Base-by-base conservation (phyloP, 257 asterid species). In the Scutellaria galericulata region DNA sequence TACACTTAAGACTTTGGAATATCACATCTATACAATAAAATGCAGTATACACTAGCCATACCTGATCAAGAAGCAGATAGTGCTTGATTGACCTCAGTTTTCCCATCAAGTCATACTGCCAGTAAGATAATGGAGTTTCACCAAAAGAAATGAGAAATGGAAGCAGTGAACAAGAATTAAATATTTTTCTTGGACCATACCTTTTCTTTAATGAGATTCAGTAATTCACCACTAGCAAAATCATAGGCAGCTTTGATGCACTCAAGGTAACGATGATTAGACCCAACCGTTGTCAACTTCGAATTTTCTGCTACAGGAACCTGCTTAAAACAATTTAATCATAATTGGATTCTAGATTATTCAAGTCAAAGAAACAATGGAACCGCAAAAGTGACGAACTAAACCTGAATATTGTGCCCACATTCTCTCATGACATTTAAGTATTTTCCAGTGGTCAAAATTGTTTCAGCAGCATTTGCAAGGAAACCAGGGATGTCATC, bases 31-130 rank as follows among this genome's bases (percentile, higher is more conserved):
- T 22, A 20, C 11, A 55, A 69, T 39, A 57, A 66, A 54, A 10
- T 5, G 22, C 15, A 35, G 7, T 9, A 40, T 44, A 62, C 52
- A 57, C 9, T 61, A 51, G 72, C n/a, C 76, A 51, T 86, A 94
- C 99, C 98, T 95, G 99, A 84, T 95, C 99, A 80, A 95, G 99
- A 80, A 95, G 99, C 76, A 95, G 96, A 87, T 95, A 95, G 85
- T 88, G 99, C 83, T 95, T 95, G 82, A 95, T 95, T 60, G 98
- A 92, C 81, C 91, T 88, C 82, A 95, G 86, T 66, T 91, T 92
- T 59, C 97, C 96, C 99, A 90, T 88, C 61, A 95, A 88, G 81
- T 95, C 98, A 81, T 95, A 92, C 99, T 95, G 93, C 75, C 81
- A 82, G 75, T 42, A 74, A 75, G 44, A 71, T 63, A 82, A 52